A percentile compares a stretch with the other conserved stretches of the same genome.
phyloP scores from a whole-genome alignment of 805 yeast species.

The Blastobotrys attinorum region DNA sequence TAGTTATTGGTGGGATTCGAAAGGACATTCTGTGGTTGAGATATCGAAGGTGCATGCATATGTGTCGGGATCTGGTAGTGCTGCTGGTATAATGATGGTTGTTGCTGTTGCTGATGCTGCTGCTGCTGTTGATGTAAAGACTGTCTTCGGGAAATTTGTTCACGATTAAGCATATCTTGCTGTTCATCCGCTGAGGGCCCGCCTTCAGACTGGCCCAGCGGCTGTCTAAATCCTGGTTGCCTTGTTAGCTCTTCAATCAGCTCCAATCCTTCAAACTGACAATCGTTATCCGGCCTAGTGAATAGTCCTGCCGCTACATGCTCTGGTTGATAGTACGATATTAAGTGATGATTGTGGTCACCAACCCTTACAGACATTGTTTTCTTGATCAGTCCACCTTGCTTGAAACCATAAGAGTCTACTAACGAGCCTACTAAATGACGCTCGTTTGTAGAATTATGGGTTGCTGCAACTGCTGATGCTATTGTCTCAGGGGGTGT shows the following conservation, averaged over 20 bases:
- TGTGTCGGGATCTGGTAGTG: no score
- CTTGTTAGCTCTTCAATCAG: constrained; percentile 31
- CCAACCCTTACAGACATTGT: constrained; percentile 61
- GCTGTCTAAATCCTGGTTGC: constrained; percentile 28
- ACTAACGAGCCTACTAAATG: constrained; percentile 49
- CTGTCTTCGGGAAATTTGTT: not conserved
- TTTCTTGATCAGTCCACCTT: constrained; percentile 72
- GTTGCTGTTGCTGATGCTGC: constrained; percentile 10
- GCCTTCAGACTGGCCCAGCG: constrained; percentile 19
- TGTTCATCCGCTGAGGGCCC: not conserved
- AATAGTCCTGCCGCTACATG: constrained; percentile 60
- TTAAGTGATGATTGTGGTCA: constrained; percentile 43
- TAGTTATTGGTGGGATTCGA: no score
- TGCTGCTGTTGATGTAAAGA: constrained; percentile 8
- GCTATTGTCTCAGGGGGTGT: not conserved
- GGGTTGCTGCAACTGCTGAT: not conserved
- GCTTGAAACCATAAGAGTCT: constrained; percentile 56
- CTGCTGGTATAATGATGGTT: constrained; percentile 10
- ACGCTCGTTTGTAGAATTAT: constrained; percentile 29
- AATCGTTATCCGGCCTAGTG: constrained; percentile 48
- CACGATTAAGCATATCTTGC: no score
- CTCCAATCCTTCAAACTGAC: constrained; percentile 40
- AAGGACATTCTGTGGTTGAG: no score
- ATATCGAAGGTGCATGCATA: constrained; percentile 4
- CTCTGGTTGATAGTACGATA: constrained; percentile 68